Evolutionary conservation across 2,329 filamentous ascomycete species (phyloP), one percentile per base, ranked within the genome.

Genomic region (Trichophyton schoenleinii): DNA sequence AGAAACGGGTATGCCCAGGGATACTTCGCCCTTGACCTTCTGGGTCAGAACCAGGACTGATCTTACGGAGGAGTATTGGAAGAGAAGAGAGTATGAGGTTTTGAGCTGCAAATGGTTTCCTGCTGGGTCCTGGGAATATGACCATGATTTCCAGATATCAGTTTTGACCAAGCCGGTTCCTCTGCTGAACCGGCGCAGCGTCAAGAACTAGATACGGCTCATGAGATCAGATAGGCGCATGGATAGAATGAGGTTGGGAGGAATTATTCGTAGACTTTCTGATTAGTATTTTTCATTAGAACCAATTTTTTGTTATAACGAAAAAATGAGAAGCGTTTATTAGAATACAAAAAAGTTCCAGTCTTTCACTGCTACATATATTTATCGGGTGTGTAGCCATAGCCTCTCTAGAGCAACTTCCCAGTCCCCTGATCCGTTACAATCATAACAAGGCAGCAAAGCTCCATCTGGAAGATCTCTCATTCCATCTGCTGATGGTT

Each of bases 21-120:
- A 52, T 38, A 49, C 44, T 25, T 48, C 46, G 18, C 58, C 34
- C 3, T 36, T 64, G 36, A 64, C 46, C 18, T 60, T 64, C 41
- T 64, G 63, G 63, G 61, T 64, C 13, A 34, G 61, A 44, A 44
- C 61, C 7, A 64, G 38, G 28, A 44, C 53, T n/a, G 58, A 62
- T 31, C 15, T 34, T 1, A 31, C n/a, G 15, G 61, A 28, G 36
- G 57, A 20, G n/a, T 64, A 64, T 48, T 64, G 63, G 63, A 48
- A 62, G 42, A 61, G 63, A 46, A 60, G 63, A 58, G 63, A 61
- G 6, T 64, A 61, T 48, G 20, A 58, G 28, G 7, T 28, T 20
- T 42, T 64, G 13, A 34, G 60, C 22, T 48, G 48, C 18, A 61
- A 61, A 28, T 34, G 57, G 42, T 64, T 60, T 53, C 41, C 61